Base-by-base conservation (phyloP, 2,329 filamentous ascomycete species). In the Pseudocercospora cruenta region DNA sequence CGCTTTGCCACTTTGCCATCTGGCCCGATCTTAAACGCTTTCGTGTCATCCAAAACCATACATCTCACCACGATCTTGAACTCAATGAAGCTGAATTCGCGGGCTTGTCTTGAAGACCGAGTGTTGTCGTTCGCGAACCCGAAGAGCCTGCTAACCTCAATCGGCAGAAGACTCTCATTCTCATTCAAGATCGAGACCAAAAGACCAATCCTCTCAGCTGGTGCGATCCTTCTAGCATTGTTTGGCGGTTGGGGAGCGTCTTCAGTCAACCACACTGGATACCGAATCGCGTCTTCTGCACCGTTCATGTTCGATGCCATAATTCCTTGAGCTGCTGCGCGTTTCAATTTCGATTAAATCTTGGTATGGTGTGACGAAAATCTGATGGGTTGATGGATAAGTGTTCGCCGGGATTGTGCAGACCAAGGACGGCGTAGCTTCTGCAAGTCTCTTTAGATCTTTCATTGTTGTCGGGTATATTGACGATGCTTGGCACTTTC, bases 11-110 rank as follows among this genome's bases (percentile, higher is more conserved):
- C 4, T 16, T 16, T 51, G 7, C 58, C 58, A 61, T n/a, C n/a
- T n/a, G n/a, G n/a, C n/a, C n/a, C n/a, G n/a, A 61, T 47, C 2
- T 10, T 45, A 51, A 61, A 60, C n/a, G 16, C 12, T 22, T 21
- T 60, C 22, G 24, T 47, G 24, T 4, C 39, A 24, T 61, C 58
- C 39, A 51, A 10, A 9, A 61, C 58, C 22, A 51, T n/a, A 21
- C 58, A 61, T 16, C 58, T 61, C 22, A 61, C 58, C 8, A 61
- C 58, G 1, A 45, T 45, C 26, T 53, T 61, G 43, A 61, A 53
- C 24, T 61, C 58, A 51, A 61, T 28, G 19, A 61, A 51, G 21
- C 39, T 53, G 43, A 61, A 61, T 4, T 49, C 22, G 14, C 14
- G 14, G 3, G 12, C 16, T 6, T 14, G 21, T 21, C 43, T 31